These are phyloP conservation scores for Halenospora varia DNA, from an alignment of 495 filamentous ascomycete genomes.

Conservation along the genomic window DNA sequence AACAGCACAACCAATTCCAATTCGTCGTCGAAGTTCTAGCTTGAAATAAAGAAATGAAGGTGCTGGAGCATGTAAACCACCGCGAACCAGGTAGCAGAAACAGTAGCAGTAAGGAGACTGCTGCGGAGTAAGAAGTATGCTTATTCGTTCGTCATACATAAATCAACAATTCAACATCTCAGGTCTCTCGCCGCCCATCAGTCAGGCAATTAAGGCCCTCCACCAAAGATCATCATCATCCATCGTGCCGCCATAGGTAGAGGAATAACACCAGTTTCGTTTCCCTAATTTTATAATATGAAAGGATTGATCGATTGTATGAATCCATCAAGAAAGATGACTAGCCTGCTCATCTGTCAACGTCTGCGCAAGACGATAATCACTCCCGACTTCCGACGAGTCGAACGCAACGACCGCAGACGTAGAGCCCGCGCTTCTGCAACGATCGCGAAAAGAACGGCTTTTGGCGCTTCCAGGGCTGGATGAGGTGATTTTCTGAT, in stretches of 20 bases:
- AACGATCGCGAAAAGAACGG: conserved; percentile 12
- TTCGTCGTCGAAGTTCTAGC: conserved; percentile 1
- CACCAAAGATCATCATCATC: background rate
- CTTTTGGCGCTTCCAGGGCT: conserved; percentile 2
- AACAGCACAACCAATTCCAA: background rate
- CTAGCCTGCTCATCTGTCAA: conserved; percentile 23
- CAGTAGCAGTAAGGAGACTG: background rate
- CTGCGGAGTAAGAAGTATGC: conserved; percentile 6
- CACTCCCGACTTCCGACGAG: conserved; percentile 2
- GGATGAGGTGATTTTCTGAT: conserved; percentile 17
- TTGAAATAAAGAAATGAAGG: background rate
- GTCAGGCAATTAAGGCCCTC: no score
- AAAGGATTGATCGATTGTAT: background rate
- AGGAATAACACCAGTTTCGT: no score
- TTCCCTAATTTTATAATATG: background rate
- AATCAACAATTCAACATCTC: no score
- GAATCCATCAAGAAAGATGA: conserved; percentile 21
- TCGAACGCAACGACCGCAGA: conserved; percentile 9
- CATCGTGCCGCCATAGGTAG: no score
- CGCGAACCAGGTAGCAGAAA: background rate
- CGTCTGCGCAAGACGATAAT: conserved; percentile 6
- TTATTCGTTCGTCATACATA: conserved; percentile 12
- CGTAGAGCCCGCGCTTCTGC: conserved; percentile 11
- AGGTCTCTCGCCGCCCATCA: no score
- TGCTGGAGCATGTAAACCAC: no score